These are phyloP conservation scores for Paracoccidioides lutzii DNA, from an alignment of 2,329 filamentous ascomycete species.

Conservation along the genomic window DNA sequence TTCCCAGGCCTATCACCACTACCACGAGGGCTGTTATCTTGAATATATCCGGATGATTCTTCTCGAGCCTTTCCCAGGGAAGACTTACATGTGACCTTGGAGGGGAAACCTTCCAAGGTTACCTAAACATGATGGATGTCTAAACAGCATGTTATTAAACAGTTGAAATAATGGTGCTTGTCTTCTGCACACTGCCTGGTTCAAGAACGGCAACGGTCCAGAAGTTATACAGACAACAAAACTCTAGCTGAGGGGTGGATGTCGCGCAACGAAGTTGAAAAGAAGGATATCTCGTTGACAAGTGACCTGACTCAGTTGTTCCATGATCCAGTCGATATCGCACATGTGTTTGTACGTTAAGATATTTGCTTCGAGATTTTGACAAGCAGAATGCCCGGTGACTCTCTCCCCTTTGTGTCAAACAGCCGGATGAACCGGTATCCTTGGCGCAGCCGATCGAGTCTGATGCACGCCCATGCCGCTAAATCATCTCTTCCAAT, in stretches of 20 bases:
- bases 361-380: conserved; percentile 49
- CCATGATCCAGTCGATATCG: neutral
- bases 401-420: conserved; percentile 53
- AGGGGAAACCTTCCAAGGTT: too few relatives aligned
- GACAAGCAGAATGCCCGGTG: conserved; percentile 58
- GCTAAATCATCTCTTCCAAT: conserved; percentile 64
- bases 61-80: neutral
- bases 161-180: too few relatives aligned
- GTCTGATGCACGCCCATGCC: conserved; percentile 76
- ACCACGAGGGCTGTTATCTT: neutral
- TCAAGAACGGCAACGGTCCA: too few relatives aligned
- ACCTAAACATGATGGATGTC: too few relatives aligned
- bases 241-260: too few relatives aligned
- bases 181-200: too few relatives aligned
- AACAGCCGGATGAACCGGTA: conserved; percentile 66
- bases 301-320: neutral
- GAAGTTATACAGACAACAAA: too few relatives aligned
- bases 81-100: too few relatives aligned
- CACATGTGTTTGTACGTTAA: conserved; percentile 2
- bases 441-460: conserved; percentile 66
- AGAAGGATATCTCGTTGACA: neutral
- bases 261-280: too few relatives aligned
- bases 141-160: too few relatives aligned
- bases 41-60: neutral
- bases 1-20: neutral